Conservation (phyloP, 192 early-diverging fungal genomes). For the Backusella australiensis region DNA sequence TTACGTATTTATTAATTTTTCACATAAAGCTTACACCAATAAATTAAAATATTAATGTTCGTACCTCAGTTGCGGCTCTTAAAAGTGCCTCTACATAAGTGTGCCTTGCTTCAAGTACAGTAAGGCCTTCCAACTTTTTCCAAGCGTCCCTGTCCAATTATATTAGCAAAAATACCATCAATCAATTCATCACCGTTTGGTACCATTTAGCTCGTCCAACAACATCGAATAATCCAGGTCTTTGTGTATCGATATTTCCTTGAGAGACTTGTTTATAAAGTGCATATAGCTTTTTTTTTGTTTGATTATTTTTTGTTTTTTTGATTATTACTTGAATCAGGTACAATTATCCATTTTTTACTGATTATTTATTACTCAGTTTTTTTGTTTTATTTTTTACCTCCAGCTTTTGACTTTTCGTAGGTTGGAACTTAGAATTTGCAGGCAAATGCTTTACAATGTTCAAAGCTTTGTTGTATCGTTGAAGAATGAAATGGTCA, state of each 20-base stretch:
- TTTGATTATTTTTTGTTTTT: neutral
- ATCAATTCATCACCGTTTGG: neutral
- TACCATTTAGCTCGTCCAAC: constrained; percentile 48
- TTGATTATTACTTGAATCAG: neutral
- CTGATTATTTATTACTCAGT: neutral
- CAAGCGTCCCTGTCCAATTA: constrained; percentile 38
- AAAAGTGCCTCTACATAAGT: constrained; percentile 33
- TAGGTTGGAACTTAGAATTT: constrained; percentile 33
- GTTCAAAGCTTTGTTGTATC: constrained; percentile 36
- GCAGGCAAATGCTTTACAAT: constrained; percentile 34
- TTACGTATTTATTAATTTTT: neutral
- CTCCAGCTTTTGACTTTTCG: constrained; percentile 19
- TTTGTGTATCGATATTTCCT: constrained; percentile 36
- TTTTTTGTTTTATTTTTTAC: constrained; percentile 8
- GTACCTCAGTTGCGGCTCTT: constrained; percentile 28
- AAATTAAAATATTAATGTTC: neutral
- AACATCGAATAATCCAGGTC: constrained; percentile 47
- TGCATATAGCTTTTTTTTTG: constrained; percentile 40
- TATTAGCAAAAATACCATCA: neutral
- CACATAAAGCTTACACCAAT: neutral
- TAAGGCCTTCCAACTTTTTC: constrained; percentile 41
- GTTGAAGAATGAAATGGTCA: constrained; percentile 10
- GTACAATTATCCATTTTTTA: neutral
- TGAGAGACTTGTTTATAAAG: constrained; percentile 49
- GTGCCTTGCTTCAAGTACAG: constrained; percentile 40